A percentile compares a stretch with the other conserved stretches of the same genome.
Evolutionary conservation across 2,329 filamentous ascomycete species (phyloP).

Genomic region (Madurella mycetomatis): DNA sequence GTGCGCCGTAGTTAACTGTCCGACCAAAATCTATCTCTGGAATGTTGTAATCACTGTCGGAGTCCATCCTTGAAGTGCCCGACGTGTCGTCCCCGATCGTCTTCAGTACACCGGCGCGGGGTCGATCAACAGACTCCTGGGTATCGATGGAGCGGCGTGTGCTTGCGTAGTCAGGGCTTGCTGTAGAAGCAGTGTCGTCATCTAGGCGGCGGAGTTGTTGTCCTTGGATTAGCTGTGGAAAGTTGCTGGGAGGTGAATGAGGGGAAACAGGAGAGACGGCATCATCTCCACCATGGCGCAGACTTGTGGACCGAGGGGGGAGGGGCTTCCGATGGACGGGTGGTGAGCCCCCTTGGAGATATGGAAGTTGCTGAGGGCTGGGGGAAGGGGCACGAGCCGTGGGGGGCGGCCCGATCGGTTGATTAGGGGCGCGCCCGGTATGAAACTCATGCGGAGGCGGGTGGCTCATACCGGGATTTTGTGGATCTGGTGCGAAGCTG

Average conservation of each 20-base stretch:
- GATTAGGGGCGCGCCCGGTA: conserved; percentile 6
- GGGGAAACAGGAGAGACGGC: conserved; percentile 21
- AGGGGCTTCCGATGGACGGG: conserved; percentile 31
- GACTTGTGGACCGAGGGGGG: conserved; percentile 26
- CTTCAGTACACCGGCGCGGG: conserved; percentile 74
- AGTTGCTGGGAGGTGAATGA: conserved; percentile 11
- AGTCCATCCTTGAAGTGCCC: conserved; percentile 27
- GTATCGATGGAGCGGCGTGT: conserved; percentile 52
- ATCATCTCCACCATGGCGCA: conserved; percentile 19
- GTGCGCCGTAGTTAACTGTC: conserved; percentile 61
- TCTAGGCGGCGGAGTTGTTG: conserved; percentile 35
- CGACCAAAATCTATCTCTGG: conserved; percentile 82
- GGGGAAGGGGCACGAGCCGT: conserved; percentile 24
- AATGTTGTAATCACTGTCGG: conserved; percentile 48
- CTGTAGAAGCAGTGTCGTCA: conserved; percentile 61
- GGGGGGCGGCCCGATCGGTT: conserved; percentile 16
- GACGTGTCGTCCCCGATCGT: conserved; percentile 58
- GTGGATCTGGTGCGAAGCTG: too few relatives aligned
- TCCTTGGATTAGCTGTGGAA: conserved; percentile 5
- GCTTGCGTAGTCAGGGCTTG: conserved; percentile 75
- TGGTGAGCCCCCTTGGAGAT: conserved; percentile 24
- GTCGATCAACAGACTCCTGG: conserved; percentile 55
- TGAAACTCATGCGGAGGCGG: too few relatives aligned
- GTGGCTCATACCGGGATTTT: too few relatives aligned
- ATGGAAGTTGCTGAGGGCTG: conserved; percentile 13